Base-by-base conservation (phyloP, 2,329 filamentous ascomycete genomes). In the Daldinia eschscholtzii region DNA sequence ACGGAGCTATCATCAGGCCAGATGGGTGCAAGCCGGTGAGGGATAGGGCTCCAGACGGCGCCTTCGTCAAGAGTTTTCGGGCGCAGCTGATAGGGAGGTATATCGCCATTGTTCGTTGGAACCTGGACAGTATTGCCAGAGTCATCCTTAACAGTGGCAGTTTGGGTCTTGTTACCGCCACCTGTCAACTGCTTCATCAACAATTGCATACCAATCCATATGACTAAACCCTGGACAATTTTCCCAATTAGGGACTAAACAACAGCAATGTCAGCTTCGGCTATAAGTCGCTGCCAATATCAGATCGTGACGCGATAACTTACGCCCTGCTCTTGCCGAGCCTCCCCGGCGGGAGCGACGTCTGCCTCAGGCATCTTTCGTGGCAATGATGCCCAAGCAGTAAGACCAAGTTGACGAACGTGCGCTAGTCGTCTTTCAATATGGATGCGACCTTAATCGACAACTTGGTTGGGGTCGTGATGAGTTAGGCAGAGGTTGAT, bases 1-100 rank as follows among this genome's bases (percentile, higher is more conserved):
- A 99, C 81, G 67, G 88, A 83, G 75, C 89, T 92, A 78, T 96
- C 89, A 55, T 87, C 83, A 2, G 93, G 89, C 96, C 96, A 99
- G 76, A 98, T 93, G 23, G 96, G 94, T 41, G 92, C 92, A 68
- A 98, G 85, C 64, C 86, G 87, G 72, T 90, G 86, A 1, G 94
- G 93, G 18, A 93, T 81, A 0, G 81, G 79, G 74, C 86, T 92
- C 78, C 90, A 91, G 57, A 85, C 81, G 23, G 89, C 90, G 72
- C 87, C 88, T 67, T 88, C 84, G 81, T 89, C 79, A 76, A 90
- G 82, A 66, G 80, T 78, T 67, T 84, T 80, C n/a, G 92, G 90
- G 58, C 92, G 88, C 68, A 90, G 83, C 61, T 85, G 83, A 77
- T 89, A 94, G 18, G 89, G 81, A 30, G 91, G 90, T 61, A 93